These are phyloP conservation scores for Kwoniella bestiolae DNA, from an alignment of 768 basidiomycete genomes.

Conservation along the genomic window DNA sequence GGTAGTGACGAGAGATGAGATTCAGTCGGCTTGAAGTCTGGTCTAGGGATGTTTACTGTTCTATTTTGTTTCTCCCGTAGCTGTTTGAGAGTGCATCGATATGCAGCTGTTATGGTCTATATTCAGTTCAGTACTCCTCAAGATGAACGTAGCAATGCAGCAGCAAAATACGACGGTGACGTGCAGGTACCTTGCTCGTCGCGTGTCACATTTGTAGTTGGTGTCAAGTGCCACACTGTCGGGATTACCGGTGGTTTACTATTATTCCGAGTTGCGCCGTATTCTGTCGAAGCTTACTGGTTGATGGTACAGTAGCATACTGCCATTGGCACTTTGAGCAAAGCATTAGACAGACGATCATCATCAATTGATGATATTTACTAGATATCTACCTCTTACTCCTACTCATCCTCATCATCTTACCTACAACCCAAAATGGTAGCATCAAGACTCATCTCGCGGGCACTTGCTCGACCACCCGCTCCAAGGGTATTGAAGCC, in stretches of 20 bases:
- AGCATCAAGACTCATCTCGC: conserved; percentile 37
- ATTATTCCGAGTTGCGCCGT: conserved; percentile 10
- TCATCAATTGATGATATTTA: background rate
- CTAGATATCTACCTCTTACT: background rate
- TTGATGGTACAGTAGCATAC: background rate
- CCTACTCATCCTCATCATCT: background rate
- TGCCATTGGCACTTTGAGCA: background rate
- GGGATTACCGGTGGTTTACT: background rate
- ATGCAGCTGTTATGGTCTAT: no score
- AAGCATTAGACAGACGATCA: background rate
- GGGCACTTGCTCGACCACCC: conserved; percentile 33
- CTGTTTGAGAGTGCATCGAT: no score
- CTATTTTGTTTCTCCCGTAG: no score
- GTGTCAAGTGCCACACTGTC: background rate
- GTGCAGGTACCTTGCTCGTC: conserved; percentile 13
- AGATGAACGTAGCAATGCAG: no score
- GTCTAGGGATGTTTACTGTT: no score
- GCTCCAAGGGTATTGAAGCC: conserved; percentile 34
- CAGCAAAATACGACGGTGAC: no score
- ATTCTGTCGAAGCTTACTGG: background rate
- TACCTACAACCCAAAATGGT: conserved; percentile 27
- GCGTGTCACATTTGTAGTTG: background rate
- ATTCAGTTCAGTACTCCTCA: no score
- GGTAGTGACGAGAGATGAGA: no score
- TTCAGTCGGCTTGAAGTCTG: no score